Evolutionary conservation across 768 basidiomycete genomes (phyloP), one percentile per base, ranked within the genome.

Genomic region (Cyathus striatus): DNA sequence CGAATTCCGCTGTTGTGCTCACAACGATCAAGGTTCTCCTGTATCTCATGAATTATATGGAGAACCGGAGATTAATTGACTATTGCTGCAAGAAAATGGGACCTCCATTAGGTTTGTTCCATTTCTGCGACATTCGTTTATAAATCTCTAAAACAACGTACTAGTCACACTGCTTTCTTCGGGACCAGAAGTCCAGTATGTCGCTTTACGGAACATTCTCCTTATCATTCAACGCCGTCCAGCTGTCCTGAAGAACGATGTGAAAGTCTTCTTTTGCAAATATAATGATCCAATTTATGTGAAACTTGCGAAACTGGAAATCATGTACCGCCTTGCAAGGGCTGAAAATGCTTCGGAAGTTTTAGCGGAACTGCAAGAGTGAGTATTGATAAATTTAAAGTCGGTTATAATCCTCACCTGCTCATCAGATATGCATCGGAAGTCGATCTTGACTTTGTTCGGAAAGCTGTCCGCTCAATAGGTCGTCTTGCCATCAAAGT

Each of bases 281-380:
- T 99, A 98, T 64, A 98, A 98, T 60, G 96, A 98, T 56, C 96
- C 96, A 2, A 96, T 98, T 52, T 99, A 98, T 60, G 91, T 98
- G 61, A 98, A 99, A 61, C 75, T 99, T 23, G 95, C 94, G 39
- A 98, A 99, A 55, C 72, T 99, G 41, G 96, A 98, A 64, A 97
- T 98, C 57, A 98, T 99, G 90, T 98, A 98, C 63, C 83, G 96
- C 7, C 74, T 99, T 16, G 92, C 94, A 6, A 80, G 90, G n/a
- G 84, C 91, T 45, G 91, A 93, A 58, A 99, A 98, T 60, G 88
- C 89, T 16, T 76, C 75, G 48, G 92, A 97, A 57, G 93, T 99
- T 1, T 69, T 99, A 12, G 84, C 93, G 23, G 96, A 98, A 64
- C 68, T 99, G 17, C 88, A 95, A 65, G 96, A 98, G 91, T 94